Evolutionary conservation across 2,329 filamentous ascomycete species (phyloP), one percentile per base, ranked within the genome.

Genomic region (Neofusicoccum kwambonambiense): DNA sequence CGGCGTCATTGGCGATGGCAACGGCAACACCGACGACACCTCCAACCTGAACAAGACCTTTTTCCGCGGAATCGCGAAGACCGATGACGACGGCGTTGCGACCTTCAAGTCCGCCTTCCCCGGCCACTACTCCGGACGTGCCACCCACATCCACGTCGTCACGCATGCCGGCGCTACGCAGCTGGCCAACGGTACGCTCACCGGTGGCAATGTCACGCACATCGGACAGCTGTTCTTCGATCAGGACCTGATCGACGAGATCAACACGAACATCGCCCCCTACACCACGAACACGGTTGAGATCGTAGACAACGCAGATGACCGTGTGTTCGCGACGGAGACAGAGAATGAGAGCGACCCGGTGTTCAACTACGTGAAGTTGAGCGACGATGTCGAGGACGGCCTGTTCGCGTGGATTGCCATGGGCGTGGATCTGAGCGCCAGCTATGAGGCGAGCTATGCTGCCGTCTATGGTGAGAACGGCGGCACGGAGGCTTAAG

Each of bases 151-250:
- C 64, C 54, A 66, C 42, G 39, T 74, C 64, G 67, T 75, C 56
- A 70, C 79, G 44, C 76, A 79, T 64, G 74, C 75, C 65, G 75
- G 75, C 51, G 72, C 70, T 35, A 77, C 74, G 41, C 68, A 80
- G 5, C 76, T 80, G 54, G 68, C 78, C 58, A 86, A 83, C 70
- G 84, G 82, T 58, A 84, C 84, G 64, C 80, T 85, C 66, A 74
- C 75, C 49, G 83, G 80, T 65, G 79, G 80, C 15, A 79, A 76
- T 60, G 81, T 85, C 64, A 82, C 83, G 8, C 87, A 90, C 75
- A 81, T 89, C 44, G 87, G 87, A 17, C 88, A 90, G 73, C 72
- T 87, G 57, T 90, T 87, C 80, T 87, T 87, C 64, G 86, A 90
- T 73, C 83, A 89, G 72, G 78, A 79, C 67, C 81, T 90, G 9